A percentile compares a stretch with the other conserved stretches of the same genome.
These are phyloP conservation scores for Perkinsus marinus DNA, from an alignment of 169 alveolate genomes.

Conservation along the genomic window DNA sequence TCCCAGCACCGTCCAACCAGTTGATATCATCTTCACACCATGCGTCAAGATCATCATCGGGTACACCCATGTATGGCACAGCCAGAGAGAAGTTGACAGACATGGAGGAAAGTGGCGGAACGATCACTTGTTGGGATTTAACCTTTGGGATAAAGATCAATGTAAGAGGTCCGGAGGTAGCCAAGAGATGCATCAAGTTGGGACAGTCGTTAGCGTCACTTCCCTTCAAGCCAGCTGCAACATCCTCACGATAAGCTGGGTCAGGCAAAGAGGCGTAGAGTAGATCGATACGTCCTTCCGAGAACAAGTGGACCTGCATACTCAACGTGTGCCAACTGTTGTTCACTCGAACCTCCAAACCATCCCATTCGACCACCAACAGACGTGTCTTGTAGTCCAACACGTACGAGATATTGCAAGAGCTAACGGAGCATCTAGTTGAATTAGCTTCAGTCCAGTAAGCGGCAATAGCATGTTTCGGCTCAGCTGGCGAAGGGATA, in stretches of 20 bases:
- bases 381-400: neutral
- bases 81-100: neutral
- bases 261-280: neutral
- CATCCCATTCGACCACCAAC: neutral
- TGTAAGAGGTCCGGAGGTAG: neutral
- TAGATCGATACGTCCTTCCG: neutral
- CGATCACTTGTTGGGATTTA: neutral
- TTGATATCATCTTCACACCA: neutral
- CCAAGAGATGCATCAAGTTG: neutral
- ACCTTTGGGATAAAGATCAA: neutral
- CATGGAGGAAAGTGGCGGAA: neutral
- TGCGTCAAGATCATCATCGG: neutral
- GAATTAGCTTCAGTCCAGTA: neutral
- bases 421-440: neutral
- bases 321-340: neutral
- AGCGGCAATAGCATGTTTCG: neutral
- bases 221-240: neutral
- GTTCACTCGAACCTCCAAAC: neutral
- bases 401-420: neutral
- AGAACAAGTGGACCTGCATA: neutral
- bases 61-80: neutral
- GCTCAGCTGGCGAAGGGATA: neutral
- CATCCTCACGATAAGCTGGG: neutral
- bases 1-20: neutral
- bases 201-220: neutral